Evolutionary conservation across 257 asterid species (phyloP).

Genomic region (Rhazya stricta): DNA sequence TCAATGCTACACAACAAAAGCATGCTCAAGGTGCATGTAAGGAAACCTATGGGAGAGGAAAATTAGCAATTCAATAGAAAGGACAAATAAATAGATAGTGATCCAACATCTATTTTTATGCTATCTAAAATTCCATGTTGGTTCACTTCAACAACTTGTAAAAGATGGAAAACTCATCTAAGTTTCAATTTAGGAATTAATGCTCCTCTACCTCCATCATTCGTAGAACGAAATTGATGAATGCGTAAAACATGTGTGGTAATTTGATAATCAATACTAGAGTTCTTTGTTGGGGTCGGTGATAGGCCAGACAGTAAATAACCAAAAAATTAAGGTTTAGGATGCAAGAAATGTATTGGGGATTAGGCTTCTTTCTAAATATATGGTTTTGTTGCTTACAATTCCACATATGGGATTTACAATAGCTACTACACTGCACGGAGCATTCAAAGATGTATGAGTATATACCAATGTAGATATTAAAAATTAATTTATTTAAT

Average conservation of each 20-base stretch:
- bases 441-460: constrained; percentile 94
- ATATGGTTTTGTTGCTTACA: constrained; percentile 46
- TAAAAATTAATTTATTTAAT: too few relatives aligned
- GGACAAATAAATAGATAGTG: constrained; percentile 12
- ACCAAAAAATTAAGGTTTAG: constrained; percentile 11
- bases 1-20: constrained; percentile 9
- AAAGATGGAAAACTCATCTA: constrained; percentile 12
- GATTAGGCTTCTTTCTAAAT: background rate
- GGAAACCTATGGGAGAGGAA: background rate
- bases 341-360: background rate
- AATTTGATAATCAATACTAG: constrained; percentile 77
- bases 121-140: constrained; percentile 37
- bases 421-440: constrained; percentile 98
- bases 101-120: constrained; percentile 39
- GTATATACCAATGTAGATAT: too few relatives aligned
- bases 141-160: constrained; percentile 12
- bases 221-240: constrained; percentile 74
- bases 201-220: constrained; percentile 58
- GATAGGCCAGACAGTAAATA: constrained; percentile 83
- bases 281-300: constrained; percentile 86
- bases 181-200: constrained; percentile 6
- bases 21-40: constrained; percentile 1
- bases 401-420: constrained; percentile 99
- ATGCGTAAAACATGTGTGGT: constrained; percentile 86
- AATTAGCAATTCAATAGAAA: background rate